Base-by-base conservation (phyloP, 352 stramenopile species). In the Pythium folliculosum region DNA sequence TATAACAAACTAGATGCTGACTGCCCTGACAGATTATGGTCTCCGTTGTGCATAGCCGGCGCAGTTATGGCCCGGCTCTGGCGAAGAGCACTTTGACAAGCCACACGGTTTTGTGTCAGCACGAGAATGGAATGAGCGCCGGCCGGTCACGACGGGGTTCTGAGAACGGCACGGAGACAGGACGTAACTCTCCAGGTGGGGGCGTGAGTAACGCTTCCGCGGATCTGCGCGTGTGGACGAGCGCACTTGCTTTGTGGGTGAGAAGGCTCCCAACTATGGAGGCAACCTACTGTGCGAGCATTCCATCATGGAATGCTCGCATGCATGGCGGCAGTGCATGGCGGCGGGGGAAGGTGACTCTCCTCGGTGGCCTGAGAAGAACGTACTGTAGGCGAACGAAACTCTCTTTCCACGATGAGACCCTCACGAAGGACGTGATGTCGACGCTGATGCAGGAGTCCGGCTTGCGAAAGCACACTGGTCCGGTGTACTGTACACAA, bases 91-190 rank as follows among this genome's bases (percentile, higher is more conserved):
- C 48, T 54, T 54, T 54, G 48, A 21, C 25, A 54, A 54, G 21
- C 48, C 44, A n/a, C 6, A 5, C 17, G 35, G 10, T 48, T 6
- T 48, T 19, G 43, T n/a, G 43, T 0, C 16, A 13, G 43, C 47
- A 52, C 13, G n/a, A 45, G 52, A 59, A 59, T 59, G 35, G 52
- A 59, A 59, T n/a, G 40, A 2, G 14, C 10, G 14, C 27, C 51
- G 16, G 27, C 25, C 10, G 48, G 48, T 23, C 9, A 17, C 13
- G 9, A 12, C 3, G 40, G 12, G 13, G 5, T 51, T 59, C 52
- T 59, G 52, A 59, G 52, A 59, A 59, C 30, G 52, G 52, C 45
- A 47, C 27, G 17, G 27, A 45, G 52, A 59, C 30, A 13, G 52
- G 52, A 59, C 52, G 30, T 16, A 59, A 23, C 30, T 44, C 32